Evolutionary conservation across 192 early-diverging fungal species (phyloP), one percentile per base, ranked within the genome.

Genomic region (Podila verticillata): DNA sequence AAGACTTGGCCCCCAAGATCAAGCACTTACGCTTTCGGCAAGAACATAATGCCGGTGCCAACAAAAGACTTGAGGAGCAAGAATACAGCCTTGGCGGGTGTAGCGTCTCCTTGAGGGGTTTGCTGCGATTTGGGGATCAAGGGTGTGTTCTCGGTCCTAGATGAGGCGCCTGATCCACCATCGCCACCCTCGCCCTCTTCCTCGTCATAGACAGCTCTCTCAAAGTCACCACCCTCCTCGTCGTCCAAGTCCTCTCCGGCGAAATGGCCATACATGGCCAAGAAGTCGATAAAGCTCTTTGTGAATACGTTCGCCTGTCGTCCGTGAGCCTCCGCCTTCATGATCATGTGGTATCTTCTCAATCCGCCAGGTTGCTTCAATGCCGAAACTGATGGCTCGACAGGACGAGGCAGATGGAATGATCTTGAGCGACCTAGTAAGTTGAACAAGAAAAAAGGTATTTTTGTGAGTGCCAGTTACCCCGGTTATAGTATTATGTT

Each of bases 201-300:
- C 12, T 87, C 86, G 19, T 88, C 94, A 59, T 80, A 72, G 19
- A 57, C 68, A 20, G 48, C 65, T 30, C 66, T 57, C 31, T 68
- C 77, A 68, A 72, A 72, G 32, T 80, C 77, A n/a, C 75, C 75
- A 8, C 75, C 75, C 73, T 92, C 91, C 64, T 94, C 93, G 35
- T 93, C 93, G 22, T 93, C 94, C 64, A 92, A 89, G 64, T 95
- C 95, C 80, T 96, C 97, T 54, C 96, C 97, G 32, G 94, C 97
- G 86, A 96, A 98, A 75, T 95, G 96, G 57, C 95, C 96, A 65
- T 94, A 97, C 70, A 98, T 85, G 26, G 91, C 92, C 65, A 98
- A 87, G 73, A 97, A 97, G 75, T 98, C 97, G 34, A 97, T 88
- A 88, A 97, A 99, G 82, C 93, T 97, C n/a, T 89, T 75, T 7